These are phyloP conservation scores for Dichotomocladium elegans DNA, from an alignment of 371 early-diverging fungal genomes.

Conservation along the genomic window DNA sequence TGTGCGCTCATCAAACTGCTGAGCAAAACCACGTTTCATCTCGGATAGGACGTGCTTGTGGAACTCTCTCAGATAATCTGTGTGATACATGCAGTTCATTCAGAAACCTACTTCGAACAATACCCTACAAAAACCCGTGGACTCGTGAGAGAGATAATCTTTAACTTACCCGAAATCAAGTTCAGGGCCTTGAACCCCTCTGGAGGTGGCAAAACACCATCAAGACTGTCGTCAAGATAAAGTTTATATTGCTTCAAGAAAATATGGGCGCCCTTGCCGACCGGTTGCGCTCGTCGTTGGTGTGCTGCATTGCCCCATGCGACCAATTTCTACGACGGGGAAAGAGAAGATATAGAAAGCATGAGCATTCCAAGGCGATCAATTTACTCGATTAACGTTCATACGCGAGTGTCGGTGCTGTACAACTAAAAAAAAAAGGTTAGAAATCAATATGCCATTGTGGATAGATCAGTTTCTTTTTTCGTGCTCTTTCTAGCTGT, in stretches of 20 bases:
- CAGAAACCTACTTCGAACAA: no score
- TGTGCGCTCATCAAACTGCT: constrained; percentile 23
- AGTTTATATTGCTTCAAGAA: constrained; percentile 52
- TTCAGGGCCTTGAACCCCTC: constrained; percentile 38
- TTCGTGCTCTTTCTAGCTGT: no score
- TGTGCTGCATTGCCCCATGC: constrained; percentile 44
- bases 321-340: constrained; percentile 32
- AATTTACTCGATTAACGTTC: background rate
- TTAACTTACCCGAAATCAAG: constrained; percentile 38
- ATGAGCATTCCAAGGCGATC: background rate
- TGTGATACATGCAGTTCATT: background rate
- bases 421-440: constrained; percentile 6
- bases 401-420: constrained; percentile 4
- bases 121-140: no score
- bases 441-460: no score
- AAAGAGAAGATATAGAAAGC: no score
- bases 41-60: constrained; percentile 44
- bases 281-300: constrained; percentile 15
- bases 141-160: background rate
- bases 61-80: constrained; percentile 49
- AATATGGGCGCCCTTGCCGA: constrained; percentile 14
- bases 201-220: constrained; percentile 41
- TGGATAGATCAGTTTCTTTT: no score
- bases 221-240: constrained; percentile 47
- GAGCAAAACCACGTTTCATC: constrained; percentile 44